Percentiles rank a stretch among this genome's conserved stretches.
These are phyloP conservation scores for Penicillium crustosum DNA, from an alignment of 2,329 filamentous ascomycete genomes.

Conservation along the genomic window DNA sequence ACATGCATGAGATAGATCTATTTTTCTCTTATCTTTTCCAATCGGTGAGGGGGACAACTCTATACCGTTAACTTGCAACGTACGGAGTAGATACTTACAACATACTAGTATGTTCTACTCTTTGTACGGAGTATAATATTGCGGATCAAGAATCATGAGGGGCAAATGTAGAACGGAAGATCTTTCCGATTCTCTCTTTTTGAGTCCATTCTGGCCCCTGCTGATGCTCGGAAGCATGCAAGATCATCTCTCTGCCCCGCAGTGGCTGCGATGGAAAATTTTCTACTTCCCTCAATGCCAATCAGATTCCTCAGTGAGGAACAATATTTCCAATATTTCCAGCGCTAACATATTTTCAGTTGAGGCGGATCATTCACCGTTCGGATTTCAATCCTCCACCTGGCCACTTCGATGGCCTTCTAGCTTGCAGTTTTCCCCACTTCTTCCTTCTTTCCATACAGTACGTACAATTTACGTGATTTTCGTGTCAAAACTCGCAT, in stretches of 20 bases:
- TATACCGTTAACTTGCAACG: not conserved
- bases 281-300: conserved; percentile 13
- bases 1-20: conserved; percentile 24
- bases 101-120: not conserved
- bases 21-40: conserved; percentile 1
- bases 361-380: not conserved
- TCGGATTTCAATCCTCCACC: not conserved
- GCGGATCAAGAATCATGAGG: not conserved
- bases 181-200: conserved; percentile 11
- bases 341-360: conserved; percentile 17
- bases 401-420: conserved; percentile 11
- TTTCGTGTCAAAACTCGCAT: not conserved
- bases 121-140: not conserved
- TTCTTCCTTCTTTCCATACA: not conserved
- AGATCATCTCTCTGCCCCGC: conserved; percentile 29
- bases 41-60: not conserved
- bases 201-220: conserved; percentile 1
- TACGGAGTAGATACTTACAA: not conserved
- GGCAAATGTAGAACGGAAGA: conserved; percentile 1
- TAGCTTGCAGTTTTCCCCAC: not conserved
- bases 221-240: conserved; percentile 16
- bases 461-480: not conserved
- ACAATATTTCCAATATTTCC: conserved; percentile 7
- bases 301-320: conserved; percentile 7
- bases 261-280: conserved; percentile 19